Evolutionary conservation across 148 eudicot genomes (phyloP).

Genomic region (Bassia scoparia): DNA sequence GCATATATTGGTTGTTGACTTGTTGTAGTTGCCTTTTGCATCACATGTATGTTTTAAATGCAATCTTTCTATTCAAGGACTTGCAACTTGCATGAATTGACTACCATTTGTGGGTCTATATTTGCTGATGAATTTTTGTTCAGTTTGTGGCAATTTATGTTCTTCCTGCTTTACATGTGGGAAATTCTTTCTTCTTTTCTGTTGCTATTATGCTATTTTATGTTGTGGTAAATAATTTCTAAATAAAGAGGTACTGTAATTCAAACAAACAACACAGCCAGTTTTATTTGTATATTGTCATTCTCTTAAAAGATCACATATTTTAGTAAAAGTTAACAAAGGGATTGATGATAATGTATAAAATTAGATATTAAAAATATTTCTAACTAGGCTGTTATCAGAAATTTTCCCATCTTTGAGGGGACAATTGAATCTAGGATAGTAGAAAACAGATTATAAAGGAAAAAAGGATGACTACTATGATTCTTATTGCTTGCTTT

Average conservation of each 20-base stretch:
- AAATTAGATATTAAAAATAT: too few relatives aligned
- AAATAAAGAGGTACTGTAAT: background rate
- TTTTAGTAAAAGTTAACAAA: too few relatives aligned
- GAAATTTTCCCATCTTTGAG: too few relatives aligned
- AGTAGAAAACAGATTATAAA: background rate
- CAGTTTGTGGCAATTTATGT: background rate
- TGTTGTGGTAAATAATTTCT: background rate
- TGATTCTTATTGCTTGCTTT: background rate
- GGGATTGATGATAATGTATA: too few relatives aligned
- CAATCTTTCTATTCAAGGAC: background rate
- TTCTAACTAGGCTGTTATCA: too few relatives aligned
- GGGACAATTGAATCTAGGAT: background rate
- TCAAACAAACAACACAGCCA: background rate
- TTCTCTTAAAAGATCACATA: too few relatives aligned
- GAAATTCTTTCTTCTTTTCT: background rate
- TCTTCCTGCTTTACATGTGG: background rate
- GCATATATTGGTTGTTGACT: too few relatives aligned
- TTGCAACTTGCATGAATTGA: conserved; percentile 6
- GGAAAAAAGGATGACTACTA: background rate
- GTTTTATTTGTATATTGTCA: background rate
- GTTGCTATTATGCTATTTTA: background rate
- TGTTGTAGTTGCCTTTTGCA: background rate
- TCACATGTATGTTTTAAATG: background rate
- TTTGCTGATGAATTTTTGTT: background rate
- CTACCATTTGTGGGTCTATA: background rate